A percentile compares a stretch with the other conserved stretches of the same genome.
Conservation (phyloP, 345 rosid genomes). For the Eucalyptus sp. region DNA sequence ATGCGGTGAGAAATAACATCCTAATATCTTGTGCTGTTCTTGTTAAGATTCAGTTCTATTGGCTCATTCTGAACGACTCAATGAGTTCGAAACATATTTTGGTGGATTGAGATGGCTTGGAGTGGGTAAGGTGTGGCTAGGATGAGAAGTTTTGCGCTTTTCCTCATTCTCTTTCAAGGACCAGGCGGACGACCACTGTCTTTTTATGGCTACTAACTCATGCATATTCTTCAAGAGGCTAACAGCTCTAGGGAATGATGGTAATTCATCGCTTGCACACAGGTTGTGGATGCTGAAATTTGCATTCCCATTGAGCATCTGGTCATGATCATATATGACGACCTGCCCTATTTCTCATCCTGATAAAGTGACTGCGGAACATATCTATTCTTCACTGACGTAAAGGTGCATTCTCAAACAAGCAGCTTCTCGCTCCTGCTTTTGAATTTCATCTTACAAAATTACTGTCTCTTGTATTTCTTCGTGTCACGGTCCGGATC, state of each 20-base stretch:
- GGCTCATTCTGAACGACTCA: not conserved
- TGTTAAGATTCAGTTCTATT: not conserved
- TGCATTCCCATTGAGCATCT: not conserved
- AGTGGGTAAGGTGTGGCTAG: not conserved
- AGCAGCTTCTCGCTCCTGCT: not conserved
- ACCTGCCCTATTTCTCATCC: not conserved
- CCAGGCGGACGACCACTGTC: not conserved
- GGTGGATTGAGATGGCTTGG: not conserved
- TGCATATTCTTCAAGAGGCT: not conserved
- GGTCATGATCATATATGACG: not conserved
- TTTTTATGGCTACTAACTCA: not conserved
- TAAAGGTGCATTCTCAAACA: not conserved
- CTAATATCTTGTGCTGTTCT: not conserved
- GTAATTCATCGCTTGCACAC: not conserved
- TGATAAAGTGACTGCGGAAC: not conserved
- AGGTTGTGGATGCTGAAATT: not conserved
- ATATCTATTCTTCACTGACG: not conserved
- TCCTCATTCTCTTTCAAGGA: not conserved
- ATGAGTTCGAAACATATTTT: not conserved
- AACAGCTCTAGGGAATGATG: not conserved
- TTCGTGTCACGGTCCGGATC: not conserved
- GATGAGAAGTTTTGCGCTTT: not conserved
- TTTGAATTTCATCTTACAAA: not conserved
- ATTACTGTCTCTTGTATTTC: not conserved
- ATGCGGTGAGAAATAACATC: not conserved